Evolutionary conservation across 768 basidiomycete genomes (phyloP).

Genomic region (Porphyrellus cyaneotinctus): DNA sequence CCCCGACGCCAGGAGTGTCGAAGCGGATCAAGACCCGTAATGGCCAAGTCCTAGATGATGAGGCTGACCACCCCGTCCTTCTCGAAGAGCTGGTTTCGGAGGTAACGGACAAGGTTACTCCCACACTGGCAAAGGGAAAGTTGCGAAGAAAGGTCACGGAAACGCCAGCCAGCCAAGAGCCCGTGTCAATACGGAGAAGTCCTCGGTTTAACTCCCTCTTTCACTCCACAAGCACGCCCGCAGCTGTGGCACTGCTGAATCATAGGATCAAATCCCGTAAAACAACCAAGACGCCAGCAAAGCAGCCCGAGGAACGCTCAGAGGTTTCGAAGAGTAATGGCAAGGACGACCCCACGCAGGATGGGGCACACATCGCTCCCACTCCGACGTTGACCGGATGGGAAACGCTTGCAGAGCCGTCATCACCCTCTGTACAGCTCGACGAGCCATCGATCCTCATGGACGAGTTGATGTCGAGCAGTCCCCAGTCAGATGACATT

Average conservation of each 20-base stretch:
- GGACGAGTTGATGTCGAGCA: slow-evolving; percentile 36
- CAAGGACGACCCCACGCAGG: background rate
- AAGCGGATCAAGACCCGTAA: slow-evolving; percentile 42
- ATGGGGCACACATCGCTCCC: background rate
- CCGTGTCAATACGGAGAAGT: slow-evolving; percentile 19
- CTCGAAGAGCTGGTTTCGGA: slow-evolving; percentile 20
- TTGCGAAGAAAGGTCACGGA: slow-evolving; percentile 13
- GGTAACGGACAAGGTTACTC: slow-evolving; percentile 19
- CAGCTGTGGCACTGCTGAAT: background rate
- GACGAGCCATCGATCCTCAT: slow-evolving; percentile 24
- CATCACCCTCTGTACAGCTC: slow-evolving; percentile 26
- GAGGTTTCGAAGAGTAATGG: background rate
- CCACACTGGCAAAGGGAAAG: slow-evolving; percentile 18
- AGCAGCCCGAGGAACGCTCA: background rate
- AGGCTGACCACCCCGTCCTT: slow-evolving; percentile 22
- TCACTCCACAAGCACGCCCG: slow-evolving; percentile 9
- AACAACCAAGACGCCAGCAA: slow-evolving; percentile 14
- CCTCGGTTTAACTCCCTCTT: slow-evolving; percentile 7
- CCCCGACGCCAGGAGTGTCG: slow-evolving; percentile 32
- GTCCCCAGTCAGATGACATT: slow-evolving; percentile 15
- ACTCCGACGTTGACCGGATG: slow-evolving; percentile 22
- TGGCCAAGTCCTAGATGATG: slow-evolving; percentile 29
- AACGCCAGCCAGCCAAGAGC: slow-evolving; percentile 23
- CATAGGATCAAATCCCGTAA: slow-evolving; percentile 1
- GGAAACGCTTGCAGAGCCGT: slow-evolving; percentile 28